These are phyloP conservation scores for Pulchroboletus neoregius DNA, from an alignment of 1,284 basidiomycete genomes.

Conservation along the genomic window DNA sequence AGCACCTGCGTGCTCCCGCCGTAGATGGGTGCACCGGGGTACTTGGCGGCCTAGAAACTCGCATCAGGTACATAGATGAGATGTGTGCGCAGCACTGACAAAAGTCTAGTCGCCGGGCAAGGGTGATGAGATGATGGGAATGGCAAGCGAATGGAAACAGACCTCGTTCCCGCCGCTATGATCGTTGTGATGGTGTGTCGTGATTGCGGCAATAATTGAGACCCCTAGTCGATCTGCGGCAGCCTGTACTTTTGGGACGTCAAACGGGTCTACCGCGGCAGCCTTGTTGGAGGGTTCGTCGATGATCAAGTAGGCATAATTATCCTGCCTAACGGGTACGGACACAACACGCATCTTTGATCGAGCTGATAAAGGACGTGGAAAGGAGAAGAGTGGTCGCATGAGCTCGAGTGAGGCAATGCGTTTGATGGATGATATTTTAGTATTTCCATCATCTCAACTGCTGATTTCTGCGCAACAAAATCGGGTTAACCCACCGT, in stretches of 20 bases:
- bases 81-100: constrained; percentile 39
- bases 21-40: constrained; percentile 71
- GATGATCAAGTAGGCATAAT: constrained; percentile 86
- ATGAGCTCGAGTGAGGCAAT: constrained; percentile 18
- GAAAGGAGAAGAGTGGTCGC: constrained; percentile 26
- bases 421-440: constrained; percentile 18
- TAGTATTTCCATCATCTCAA: background rate
- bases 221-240: constrained; percentile 68
- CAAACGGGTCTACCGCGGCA: constrained; percentile 80
- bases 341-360: constrained; percentile 68
- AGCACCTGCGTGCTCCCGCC: constrained; percentile 77
- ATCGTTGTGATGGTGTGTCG: constrained; percentile 88
- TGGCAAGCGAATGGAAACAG: constrained; percentile 33
- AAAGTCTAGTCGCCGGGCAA: constrained; percentile 42
- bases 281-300: constrained; percentile 69
- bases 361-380: background rate
- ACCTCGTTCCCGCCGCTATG: constrained; percentile 84
- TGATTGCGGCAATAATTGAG: constrained; percentile 71
- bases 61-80: background rate
- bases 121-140: constrained; percentile 10
- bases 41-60: constrained; percentile 50
- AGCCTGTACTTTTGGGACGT: constrained; percentile 69
- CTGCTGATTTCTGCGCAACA: constrained; percentile 8
- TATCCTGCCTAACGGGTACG: constrained; percentile 76
- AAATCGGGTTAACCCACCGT: background rate